Conservation (phyloP, 306 rosid genomes). For the Crataegus laevigata region DNA sequence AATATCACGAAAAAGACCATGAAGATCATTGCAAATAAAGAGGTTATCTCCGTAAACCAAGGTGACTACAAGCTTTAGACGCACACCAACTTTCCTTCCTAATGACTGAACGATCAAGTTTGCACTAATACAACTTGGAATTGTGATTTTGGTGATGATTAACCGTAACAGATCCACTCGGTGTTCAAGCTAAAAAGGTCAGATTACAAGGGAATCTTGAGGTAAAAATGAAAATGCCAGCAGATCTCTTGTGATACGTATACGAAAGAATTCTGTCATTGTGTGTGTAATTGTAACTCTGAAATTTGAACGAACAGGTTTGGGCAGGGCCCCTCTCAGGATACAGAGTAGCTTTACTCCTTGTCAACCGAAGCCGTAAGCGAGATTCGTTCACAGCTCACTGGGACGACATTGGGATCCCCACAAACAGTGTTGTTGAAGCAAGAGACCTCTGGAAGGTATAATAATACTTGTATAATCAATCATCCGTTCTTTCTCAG, state of each 20-base stretch:
- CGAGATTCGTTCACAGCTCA: constrained; percentile 37
- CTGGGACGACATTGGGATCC: constrained; percentile 92
- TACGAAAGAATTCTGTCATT: not conserved
- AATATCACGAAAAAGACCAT: constrained; percentile 63
- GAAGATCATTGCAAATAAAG: constrained; percentile 59
- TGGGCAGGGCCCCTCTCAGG: constrained; percentile 96
- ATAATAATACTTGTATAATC: not conserved
- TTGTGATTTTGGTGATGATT: not conserved
- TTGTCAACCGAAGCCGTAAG: constrained; percentile 55
- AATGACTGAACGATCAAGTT: not conserved
- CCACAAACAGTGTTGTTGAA: constrained; percentile 43
- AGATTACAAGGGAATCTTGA: constrained; percentile 81
- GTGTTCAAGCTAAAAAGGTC: constrained; percentile 85
- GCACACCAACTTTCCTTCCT: not conserved
- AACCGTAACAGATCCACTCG: constrained; percentile 54
- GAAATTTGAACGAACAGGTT: constrained; percentile 31
- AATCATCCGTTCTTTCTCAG: not conserved
- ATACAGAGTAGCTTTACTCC: constrained; percentile 57
- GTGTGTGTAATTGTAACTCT: not conserved
- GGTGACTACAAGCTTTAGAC: constrained; percentile 18
- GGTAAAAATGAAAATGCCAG: constrained; percentile 30
- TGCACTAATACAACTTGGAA: not conserved
- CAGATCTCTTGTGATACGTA: not conserved
- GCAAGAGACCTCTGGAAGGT: constrained; percentile 98
- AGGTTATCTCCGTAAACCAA: constrained; percentile 84